phyloP scores from a whole-genome alignment of 2,329 filamentous ascomycete genomes.

The Colletotrichum phormii region DNA sequence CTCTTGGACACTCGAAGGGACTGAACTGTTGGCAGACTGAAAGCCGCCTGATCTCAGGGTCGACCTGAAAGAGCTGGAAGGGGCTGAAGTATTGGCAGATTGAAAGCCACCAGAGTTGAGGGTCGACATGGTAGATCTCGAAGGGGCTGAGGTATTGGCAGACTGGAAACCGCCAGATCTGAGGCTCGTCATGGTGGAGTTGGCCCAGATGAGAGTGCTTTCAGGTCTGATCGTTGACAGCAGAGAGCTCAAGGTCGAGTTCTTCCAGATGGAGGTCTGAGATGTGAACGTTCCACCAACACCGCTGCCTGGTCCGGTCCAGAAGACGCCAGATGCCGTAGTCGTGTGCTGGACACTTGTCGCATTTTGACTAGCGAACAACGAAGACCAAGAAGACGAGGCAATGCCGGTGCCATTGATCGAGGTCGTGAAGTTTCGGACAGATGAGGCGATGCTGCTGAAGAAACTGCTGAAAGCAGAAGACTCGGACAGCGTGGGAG shows the following conservation, averaged over 20 bases:
- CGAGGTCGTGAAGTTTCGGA: background rate
- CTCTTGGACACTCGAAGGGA: background rate
- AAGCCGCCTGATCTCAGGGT: background rate
- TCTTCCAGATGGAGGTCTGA: background rate
- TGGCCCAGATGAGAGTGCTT: background rate
- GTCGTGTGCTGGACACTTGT: background rate
- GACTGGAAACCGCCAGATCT: background rate
- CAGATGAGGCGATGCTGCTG: background rate
- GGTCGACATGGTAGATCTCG: background rate
- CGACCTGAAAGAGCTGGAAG: background rate
- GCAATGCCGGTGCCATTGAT: background rate
- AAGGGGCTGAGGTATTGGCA: no score
- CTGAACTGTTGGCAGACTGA: background rate
- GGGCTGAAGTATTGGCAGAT: no score
- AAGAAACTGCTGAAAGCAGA: background rate
- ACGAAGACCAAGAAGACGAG: background rate
- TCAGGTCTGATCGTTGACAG: background rate
- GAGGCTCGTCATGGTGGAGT: background rate
- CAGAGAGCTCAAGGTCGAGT: background rate
- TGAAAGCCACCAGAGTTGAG: background rate
- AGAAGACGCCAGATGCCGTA: background rate
- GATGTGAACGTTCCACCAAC: background rate
- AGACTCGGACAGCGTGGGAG: background rate
- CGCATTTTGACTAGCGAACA: background rate
- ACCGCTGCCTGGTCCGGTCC: background rate